phyloP scores from a whole-genome alignment of 108 stramenopile genomes.

The Discostella pseudostelligera region DNA sequence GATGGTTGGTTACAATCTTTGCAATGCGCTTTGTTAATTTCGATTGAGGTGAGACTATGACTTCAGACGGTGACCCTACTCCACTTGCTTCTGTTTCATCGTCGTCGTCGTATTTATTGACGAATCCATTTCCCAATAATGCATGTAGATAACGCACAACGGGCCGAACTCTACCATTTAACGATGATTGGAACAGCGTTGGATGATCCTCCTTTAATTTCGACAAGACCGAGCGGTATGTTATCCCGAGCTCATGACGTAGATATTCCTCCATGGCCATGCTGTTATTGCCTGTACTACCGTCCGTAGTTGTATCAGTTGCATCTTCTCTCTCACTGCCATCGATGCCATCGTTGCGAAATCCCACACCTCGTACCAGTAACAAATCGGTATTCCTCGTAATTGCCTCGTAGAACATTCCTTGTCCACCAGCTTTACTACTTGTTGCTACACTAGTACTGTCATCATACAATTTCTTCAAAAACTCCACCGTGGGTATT shows the following conservation, averaged over 20 bases:
- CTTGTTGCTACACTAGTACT: constrained; percentile 5
- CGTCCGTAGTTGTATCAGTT: constrained; percentile 2
- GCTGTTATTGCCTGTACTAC: neutral
- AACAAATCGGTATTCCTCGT: constrained; percentile 69
- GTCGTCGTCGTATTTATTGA: constrained; percentile 2
- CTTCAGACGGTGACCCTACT: neutral
- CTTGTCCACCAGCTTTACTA: constrained; percentile 24
- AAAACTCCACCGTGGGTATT: constrained; percentile 70
- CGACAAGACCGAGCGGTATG: constrained; percentile 22
- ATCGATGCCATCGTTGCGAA: constrained; percentile 32
- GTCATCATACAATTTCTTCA: constrained; percentile 59
- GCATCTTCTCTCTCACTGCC: neutral
- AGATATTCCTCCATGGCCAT: constrained; percentile 49
- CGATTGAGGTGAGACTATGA: neutral
- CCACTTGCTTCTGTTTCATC: neutral
- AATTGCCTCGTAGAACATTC: constrained; percentile 64
- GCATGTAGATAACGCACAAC: constrained; percentile 43
- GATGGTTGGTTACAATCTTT: constrained; percentile 50
- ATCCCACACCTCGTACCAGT: constrained; percentile 64
- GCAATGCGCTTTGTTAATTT: constrained; percentile 36
- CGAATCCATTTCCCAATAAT: constrained; percentile 7
- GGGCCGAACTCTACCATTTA: constrained; percentile 43
- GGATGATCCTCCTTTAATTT: constrained; percentile 57
- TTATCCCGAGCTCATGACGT: constrained; percentile 35
- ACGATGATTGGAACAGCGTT: constrained; percentile 58